Evolutionary conservation across 441 rosid species (phyloP), one percentile per base, ranked within the genome.

Genomic region (Omphalea diandra): DNA sequence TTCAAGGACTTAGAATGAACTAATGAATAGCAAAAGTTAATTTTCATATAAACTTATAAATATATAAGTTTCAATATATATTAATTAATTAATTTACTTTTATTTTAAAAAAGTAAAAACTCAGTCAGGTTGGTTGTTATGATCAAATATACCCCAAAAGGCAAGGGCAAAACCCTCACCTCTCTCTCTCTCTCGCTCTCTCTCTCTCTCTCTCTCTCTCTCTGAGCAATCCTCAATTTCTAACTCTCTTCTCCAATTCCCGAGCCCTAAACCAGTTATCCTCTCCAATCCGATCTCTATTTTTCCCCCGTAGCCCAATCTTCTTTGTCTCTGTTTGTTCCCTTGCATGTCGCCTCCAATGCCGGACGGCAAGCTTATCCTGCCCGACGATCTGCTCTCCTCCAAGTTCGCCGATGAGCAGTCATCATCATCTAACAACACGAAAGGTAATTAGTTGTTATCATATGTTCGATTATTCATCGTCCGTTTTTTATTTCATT

Each of bases 331-430:
- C 55, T 44, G 53, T 3, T 41, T 35, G 41, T 67, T 0, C 4
- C 65, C 65, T n/a, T n/a, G n/a, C n/a, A n/a, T 44, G 18, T 24
- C 62, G 67, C n/a, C 63, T 43, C 29, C 73, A 72, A 91, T 89
- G 93, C 86, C 91, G 52, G 82, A 83, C 57, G 82, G 76, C 47
- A 91, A 87, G 84, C 79, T 86, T 80, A 83, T 83, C 86, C 91
- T 88, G 29, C 93, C 90, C 9, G 93, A 86, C 76, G 90, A 89
- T 86, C 86, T 91, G 70, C 79, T 87, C 65, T 56, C 83, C 7
- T 83, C 88, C 46, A 84, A 87, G 46, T 72, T 82, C 3, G 72
- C 84, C 66, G 87, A 85, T 81, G 50, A 61, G 27, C 86, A 80
- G 27, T 59, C 82, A 2, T 68, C 74, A n/a, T n/a, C n/a, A n/a